Evolutionary conservation across 768 basidiomycete species (phyloP).

Genomic region (Tremella mesenterica): DNA sequence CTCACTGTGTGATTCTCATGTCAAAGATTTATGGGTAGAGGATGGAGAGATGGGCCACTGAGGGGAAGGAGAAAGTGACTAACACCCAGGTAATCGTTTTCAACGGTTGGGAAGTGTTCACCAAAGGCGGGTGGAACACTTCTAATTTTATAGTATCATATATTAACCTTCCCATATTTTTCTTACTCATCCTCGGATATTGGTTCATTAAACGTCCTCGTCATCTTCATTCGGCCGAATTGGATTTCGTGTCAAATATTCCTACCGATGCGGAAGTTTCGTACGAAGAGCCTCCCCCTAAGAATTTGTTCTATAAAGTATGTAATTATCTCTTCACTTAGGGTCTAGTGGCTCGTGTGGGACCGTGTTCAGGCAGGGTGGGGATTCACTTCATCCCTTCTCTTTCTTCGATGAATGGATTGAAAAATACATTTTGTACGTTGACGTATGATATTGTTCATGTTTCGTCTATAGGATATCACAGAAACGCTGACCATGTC

Average conservation of each 20-base stretch:
- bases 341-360: no score
- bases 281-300: slow-evolving; percentile 15
- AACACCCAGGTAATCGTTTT: slow-evolving; percentile 17
- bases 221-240: slow-evolving; percentile 2
- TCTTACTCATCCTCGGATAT: slow-evolving; percentile 10
- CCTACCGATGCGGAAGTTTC: slow-evolving; percentile 13
- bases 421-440: no score
- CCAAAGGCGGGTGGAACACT: slow-evolving; percentile 12
- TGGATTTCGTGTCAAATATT: slow-evolving; percentile 18
- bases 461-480: no score
- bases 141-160: slow-evolving; percentile 13
- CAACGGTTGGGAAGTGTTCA: slow-evolving; percentile 22
- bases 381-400: no score
- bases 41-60: no score
- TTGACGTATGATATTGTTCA: no score
- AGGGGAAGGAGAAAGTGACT: no score
- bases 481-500: no score
- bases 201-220: slow-evolving; percentile 2
- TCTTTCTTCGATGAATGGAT: no score
- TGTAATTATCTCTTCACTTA: slow-evolving; percentile 14
- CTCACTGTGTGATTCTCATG: no score
- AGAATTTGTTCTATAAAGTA: slow-evolving; percentile 14
- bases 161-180: slow-evolving; percentile 15
- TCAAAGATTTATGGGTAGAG: no score
- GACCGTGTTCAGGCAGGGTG: no score